Evolutionary conservation across 345 rosid genomes (phyloP).

Genomic region (Acer campestre): DNA sequence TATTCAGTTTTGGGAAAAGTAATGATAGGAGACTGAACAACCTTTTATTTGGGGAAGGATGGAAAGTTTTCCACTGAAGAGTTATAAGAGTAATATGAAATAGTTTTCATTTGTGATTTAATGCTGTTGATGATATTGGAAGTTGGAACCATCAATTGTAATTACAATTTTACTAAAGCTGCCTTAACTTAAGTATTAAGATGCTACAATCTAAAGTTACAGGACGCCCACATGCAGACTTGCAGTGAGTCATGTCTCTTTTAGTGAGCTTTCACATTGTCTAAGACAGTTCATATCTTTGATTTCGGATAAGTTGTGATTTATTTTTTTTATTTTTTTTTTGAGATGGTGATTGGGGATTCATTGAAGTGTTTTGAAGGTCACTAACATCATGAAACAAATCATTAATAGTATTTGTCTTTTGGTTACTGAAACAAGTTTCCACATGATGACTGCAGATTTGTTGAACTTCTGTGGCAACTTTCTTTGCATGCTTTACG

Average conservation of each 20-base stretch:
- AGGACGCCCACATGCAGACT: not conserved
- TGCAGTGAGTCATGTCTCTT: not conserved
- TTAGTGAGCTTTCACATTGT: not conserved
- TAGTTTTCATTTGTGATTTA: not conserved
- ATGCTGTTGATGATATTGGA: not conserved
- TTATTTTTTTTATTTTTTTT: too few relatives aligned
- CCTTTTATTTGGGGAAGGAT: not conserved
- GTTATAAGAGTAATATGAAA: not conserved
- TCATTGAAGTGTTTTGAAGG: not conserved
- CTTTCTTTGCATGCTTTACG: conserved; percentile 95
- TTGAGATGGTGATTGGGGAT: not conserved
- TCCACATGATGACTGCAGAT: conserved; percentile 55
- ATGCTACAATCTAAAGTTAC: not conserved
- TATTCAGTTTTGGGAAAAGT: not conserved
- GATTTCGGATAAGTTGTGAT: not conserved
- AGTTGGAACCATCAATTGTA: not conserved
- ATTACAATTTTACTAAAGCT: not conserved
- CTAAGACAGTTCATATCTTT: not conserved
- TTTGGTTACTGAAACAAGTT: conserved; percentile 5
- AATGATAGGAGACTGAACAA: not conserved
- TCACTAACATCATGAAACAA: not conserved
- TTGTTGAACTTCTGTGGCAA: conserved; percentile 98
- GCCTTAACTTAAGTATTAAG: not conserved
- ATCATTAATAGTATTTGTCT: not conserved
- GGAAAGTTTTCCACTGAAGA: not conserved